Base-by-base conservation (phyloP, 257 asterid genomes). In the Thymus quinquecostatus region DNA sequence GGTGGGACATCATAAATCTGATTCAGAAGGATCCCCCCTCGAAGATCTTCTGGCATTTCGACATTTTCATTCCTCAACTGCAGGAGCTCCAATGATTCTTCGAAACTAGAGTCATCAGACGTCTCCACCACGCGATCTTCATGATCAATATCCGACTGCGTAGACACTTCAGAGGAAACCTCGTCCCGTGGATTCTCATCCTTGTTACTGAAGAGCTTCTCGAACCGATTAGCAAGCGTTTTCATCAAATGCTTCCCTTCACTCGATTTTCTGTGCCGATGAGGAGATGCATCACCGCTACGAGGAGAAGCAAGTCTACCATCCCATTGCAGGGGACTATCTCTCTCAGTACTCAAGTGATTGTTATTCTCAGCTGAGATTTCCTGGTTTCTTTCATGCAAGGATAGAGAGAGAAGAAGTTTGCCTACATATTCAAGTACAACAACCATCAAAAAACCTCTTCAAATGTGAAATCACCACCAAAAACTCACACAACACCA, bases 11-110 rank as follows among this genome's bases (percentile, higher is more conserved):
- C 77, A 44, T 83, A 93, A 13, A 80, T 84, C 57, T 89, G 87
- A 79, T 93, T 92, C 2, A 93, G 64, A 74, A 93, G 88, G 77
- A 87, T 63, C 28, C 98, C 98, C 3, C 96, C 96, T 4, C 50
- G 87, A 2, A 91, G 86, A 79, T 86, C 78, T 51, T 82, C 90
- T 0, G 96, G 96, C 71, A 72, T 79, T 61, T 79, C 86, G 38
- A 10, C 41, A 38, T 82, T 81, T 50, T 76, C 91, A 5, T 66
- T 81, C 38, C 36, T 80, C 7, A 87, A 81, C 68, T 84, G 84
- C 80, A 83, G 48, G 47, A 41, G 81, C 45, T 87, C 84, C 3
- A 90, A 72, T 12, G 60, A 69, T 75, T 86, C 97, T 61, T 82
- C 75, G 55, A 92, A 90, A 74, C 75, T 86, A 62, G 76, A 66